Evolutionary conservation across 306 rosid species (phyloP).

Genomic region (Cucumis cinereus): DNA sequence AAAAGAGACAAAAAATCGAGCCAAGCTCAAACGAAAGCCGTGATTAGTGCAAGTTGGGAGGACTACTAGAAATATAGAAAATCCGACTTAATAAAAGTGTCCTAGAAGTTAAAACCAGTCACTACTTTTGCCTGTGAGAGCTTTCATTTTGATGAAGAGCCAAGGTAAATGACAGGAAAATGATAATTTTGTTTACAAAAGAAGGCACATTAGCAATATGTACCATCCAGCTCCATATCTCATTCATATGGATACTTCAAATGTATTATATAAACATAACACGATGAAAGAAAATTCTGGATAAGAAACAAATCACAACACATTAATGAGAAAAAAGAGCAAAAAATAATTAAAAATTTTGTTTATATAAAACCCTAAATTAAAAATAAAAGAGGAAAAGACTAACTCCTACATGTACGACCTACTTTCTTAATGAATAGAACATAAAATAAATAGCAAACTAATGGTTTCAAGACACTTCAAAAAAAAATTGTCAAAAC

Average conservation of each 20-base stretch:
- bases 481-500: not conserved
- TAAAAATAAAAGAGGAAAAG: not conserved
- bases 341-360: not conserved
- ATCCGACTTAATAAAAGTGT: not conserved
- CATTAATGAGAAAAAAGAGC: not conserved
- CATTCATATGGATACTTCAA: not conserved
- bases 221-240: not conserved
- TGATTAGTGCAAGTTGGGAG: not conserved
- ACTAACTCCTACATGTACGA: not conserved
- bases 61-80: not conserved
- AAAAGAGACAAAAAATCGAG: not conserved
- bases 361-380: not conserved
- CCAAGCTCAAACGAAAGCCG: not conserved
- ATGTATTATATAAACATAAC: not conserved
- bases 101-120: not conserved
- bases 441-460: constrained; percentile 1
- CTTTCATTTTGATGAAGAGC: not conserved
- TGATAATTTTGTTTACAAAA: not conserved
- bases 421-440: not conserved
- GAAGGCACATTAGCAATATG: not conserved
- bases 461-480: not conserved
- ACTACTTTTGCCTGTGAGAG: not conserved
- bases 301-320: not conserved
- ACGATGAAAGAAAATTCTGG: not conserved
- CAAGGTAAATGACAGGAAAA: not conserved